Percentiles rank a stretch among this genome's conserved stretches.
phyloP scores from a whole-genome alignment of 2,329 filamentous ascomycete genomes.

The Akanthomyces muscarius region DNA sequence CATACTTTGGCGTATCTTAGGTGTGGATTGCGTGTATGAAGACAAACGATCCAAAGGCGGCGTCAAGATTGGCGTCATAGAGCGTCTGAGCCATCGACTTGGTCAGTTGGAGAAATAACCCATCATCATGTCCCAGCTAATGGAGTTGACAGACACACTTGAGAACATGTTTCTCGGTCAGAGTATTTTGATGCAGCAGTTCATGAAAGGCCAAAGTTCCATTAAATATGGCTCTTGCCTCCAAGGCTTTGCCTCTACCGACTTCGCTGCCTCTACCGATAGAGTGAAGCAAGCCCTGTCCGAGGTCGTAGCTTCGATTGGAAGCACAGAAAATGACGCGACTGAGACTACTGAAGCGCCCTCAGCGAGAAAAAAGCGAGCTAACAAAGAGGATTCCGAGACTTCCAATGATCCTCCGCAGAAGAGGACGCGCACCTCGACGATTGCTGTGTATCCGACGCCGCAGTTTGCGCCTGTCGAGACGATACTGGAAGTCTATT shows the following conservation, averaged over 20 bases:
- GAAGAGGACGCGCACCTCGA: not conserved
- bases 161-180: slow-evolving; percentile 39
- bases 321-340: not conserved
- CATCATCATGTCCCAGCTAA: not conserved
- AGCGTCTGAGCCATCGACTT: slow-evolving; percentile 32
- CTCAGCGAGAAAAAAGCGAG: not conserved
- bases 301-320: not conserved
- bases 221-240: not conserved
- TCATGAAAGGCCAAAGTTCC: slow-evolving; percentile 23
- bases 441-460: not conserved
- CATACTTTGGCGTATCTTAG: slow-evolving; percentile 8
- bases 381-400: not conserved
- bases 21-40: slow-evolving; percentile 33
- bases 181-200: slow-evolving; percentile 33
- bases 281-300: not conserved
- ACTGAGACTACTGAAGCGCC: not conserved
- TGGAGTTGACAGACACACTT: slow-evolving; percentile 24
- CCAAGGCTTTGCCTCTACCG: not conserved
- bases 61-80: slow-evolving; percentile 32
- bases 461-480: slow-evolving; percentile 31
- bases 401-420: not conserved
- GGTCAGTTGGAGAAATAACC: slow-evolving; percentile 22
- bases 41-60: slow-evolving; percentile 31
- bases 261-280: not conserved
- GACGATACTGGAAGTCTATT: slow-evolving; percentile 33